A percentile compares a stretch with the other conserved stretches of the same genome.
Evolutionary conservation across 176 grass and related monocot species (phyloP).

Genomic region (Musa beccarii): DNA sequence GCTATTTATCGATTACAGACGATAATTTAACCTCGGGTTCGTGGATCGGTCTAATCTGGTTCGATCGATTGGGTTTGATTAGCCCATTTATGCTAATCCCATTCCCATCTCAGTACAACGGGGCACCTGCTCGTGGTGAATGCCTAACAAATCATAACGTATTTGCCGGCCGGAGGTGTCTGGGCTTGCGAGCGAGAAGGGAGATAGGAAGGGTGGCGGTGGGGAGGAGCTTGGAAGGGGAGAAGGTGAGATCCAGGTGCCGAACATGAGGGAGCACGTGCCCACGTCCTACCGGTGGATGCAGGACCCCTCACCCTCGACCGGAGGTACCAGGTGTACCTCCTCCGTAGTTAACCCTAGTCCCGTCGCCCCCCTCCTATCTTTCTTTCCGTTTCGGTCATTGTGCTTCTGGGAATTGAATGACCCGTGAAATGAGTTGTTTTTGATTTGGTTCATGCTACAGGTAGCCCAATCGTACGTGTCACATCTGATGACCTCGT

Average conservation of each 20-base stretch:
- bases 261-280: no score
- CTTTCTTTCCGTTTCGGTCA: neutral
- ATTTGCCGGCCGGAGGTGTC: neutral
- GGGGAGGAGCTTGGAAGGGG: neutral
- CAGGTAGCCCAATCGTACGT: neutral
- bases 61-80: no score
- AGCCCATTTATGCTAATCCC: no score
- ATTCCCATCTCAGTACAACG: no score
- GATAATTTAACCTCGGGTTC: no score
- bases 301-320: conserved; percentile 2
- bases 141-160: no score
- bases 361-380: neutral
- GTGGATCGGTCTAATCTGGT: no score
- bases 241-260: neutral
- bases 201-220: neutral
- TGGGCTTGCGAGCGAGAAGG: neutral
- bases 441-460: neutral
- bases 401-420: neutral
- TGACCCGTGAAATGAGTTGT: neutral
- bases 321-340: conserved; percentile 1
- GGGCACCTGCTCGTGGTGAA: no score
- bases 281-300: neutral
- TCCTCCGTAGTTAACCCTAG: neutral
- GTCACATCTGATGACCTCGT: no score
- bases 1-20: no score